These are phyloP conservation scores for Xylaria sp. DNA, from an alignment of 2,329 filamentous ascomycete genomes.

Conservation along the genomic window DNA sequence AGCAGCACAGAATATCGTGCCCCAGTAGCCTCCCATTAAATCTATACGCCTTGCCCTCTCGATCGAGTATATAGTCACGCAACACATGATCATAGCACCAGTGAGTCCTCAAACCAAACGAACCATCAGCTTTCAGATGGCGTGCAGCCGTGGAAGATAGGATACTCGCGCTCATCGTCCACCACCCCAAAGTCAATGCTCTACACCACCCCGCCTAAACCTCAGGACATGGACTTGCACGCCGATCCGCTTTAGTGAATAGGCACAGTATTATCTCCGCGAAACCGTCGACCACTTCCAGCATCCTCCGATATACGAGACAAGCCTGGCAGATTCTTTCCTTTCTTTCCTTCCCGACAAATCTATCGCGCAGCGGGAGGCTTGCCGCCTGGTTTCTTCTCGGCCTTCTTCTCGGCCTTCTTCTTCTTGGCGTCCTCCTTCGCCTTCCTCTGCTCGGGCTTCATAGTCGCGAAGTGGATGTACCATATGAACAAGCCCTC, in stretches of 20 bases:
- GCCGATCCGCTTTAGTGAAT: background rate
- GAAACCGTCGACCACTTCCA: background rate
- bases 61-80: background rate
- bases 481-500: conserved; percentile 59
- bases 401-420: conserved; percentile 43
- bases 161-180: background rate
- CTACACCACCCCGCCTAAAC: background rate
- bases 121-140: background rate
- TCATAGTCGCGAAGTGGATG: conserved; percentile 65
- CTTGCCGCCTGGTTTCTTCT: conserved; percentile 46
- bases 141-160: background rate
- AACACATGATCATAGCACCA: background rate
- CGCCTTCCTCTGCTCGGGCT: conserved; percentile 64
- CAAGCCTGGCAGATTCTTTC: background rate
- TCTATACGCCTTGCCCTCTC: background rate
- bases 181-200: background rate
- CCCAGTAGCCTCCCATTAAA: background rate
- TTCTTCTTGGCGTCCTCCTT: conserved; percentile 50
- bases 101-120: background rate
- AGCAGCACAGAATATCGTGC: background rate
- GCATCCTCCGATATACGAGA: background rate
- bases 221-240: background rate
- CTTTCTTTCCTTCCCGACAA: too few relatives aligned
- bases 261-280: background rate
- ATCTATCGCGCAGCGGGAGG: conserved; percentile 38